Conservation (phyloP, 164 flowering plant genomes). For the Vitis rotundifolia region DNA sequence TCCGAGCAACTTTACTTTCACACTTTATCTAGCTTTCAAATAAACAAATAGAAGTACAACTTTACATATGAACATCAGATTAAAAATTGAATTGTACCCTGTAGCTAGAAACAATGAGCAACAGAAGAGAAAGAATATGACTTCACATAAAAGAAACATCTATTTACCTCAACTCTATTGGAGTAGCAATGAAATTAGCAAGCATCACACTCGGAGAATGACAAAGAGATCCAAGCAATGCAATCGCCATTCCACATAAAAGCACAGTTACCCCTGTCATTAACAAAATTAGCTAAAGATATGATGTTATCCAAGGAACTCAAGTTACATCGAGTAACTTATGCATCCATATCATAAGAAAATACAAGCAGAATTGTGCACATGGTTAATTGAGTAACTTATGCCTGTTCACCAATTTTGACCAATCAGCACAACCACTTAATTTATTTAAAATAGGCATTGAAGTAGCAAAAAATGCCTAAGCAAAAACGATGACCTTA, state of each 20-base stretch:
- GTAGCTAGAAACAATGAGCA: not conserved
- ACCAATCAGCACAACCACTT: too few species aligned
- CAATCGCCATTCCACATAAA: slow-evolving; percentile 89
- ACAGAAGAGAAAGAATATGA: not conserved
- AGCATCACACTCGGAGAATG: slow-evolving; percentile 91
- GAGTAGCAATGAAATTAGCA: slow-evolving; percentile 87
- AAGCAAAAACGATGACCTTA: too few species aligned
- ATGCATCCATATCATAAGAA: not conserved
- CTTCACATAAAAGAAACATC: not conserved
- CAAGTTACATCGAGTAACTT: not conserved
- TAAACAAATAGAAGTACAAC: too few species aligned
- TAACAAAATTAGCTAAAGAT: slow-evolving; percentile 6
- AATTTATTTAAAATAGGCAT: too few species aligned
- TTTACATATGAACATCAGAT: too few species aligned
- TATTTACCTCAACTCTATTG: slow-evolving; percentile 79
- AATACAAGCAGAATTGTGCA: too few species aligned
- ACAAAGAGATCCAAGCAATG: slow-evolving; percentile 68
- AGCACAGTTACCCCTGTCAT: slow-evolving; percentile 79
- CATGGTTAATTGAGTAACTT: too few species aligned
- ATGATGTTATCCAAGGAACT: not conserved
- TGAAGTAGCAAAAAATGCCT: too few species aligned
- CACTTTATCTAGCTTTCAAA: too few species aligned
- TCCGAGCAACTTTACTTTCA: too few species aligned
- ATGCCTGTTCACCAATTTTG: too few species aligned
- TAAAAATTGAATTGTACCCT: too few species aligned